Conservation (phyloP, 129 eudicot genomes). For the Mikania micrantha region DNA sequence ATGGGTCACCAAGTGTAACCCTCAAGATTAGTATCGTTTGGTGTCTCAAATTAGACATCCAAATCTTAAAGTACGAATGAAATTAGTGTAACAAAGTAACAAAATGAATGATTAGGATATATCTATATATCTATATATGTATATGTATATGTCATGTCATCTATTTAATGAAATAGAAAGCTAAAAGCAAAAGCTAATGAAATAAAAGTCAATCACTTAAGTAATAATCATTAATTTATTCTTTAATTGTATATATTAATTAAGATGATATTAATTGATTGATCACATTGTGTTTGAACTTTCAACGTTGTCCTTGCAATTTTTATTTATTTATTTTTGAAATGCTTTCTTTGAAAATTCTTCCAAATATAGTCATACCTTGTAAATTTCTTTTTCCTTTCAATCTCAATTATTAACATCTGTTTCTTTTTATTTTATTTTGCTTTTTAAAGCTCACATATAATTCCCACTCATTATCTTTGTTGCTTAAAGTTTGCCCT, state of each 20-base stretch:
- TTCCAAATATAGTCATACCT: not conserved
- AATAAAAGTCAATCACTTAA: not conserved
- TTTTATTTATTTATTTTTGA: too few relatives aligned
- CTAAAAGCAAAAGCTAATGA: not conserved
- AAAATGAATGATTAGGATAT: too few relatives aligned
- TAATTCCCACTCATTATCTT: constrained; percentile 96
- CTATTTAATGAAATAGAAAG: not conserved
- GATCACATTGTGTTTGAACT: not conserved
- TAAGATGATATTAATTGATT: not conserved
- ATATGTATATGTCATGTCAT: not conserved
- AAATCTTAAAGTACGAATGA: not conserved
- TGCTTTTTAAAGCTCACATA: constrained; percentile 68
- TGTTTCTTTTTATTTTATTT: not conserved
- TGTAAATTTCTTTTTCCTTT: not conserved
- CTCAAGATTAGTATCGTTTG: not conserved
- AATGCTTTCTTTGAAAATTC: not conserved
- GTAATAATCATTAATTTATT: not conserved
- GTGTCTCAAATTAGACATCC: not conserved
- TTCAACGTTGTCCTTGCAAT: too few relatives aligned
- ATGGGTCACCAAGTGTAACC: too few relatives aligned
- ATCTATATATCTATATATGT: too few relatives aligned
- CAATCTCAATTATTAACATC: not conserved
- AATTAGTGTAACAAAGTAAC: too few relatives aligned
- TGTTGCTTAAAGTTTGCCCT: constrained; percentile 59
- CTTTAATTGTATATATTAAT: not conserved